Evolutionary conservation across 441 rosid genomes (phyloP).

Genomic region (Corymbia citriodora): DNA sequence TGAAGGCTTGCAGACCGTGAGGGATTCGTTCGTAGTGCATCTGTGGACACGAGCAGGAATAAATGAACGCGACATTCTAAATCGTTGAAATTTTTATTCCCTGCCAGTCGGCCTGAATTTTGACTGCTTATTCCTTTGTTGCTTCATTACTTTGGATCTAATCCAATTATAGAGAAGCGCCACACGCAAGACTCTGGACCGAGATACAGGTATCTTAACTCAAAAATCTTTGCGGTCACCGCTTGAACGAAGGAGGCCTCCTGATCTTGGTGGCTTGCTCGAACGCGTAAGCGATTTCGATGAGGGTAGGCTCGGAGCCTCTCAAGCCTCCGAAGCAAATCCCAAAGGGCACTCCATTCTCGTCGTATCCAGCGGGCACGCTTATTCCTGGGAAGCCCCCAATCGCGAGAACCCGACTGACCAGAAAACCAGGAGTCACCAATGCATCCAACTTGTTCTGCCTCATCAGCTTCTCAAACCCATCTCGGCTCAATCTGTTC

Average conservation of each 20-base stretch:
- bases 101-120: background rate
- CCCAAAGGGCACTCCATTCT: slow-evolving; percentile 6
- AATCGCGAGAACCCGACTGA: background rate
- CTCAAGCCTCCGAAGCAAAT: slow-evolving; percentile 16
- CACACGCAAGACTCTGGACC: background rate
- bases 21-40: no score
- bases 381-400: slow-evolving; percentile 30
- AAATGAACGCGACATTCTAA: background rate
- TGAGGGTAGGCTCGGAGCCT: slow-evolving; percentile 16
- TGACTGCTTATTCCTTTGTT: background rate
- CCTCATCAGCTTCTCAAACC: background rate
- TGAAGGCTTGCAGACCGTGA: no score
- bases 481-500: background rate
- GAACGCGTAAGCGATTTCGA: slow-evolving; percentile 13
- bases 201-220: background rate
- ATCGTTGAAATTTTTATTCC: background rate
- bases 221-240: background rate
- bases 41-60: no score
- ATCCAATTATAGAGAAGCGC: background rate
- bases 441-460: background rate
- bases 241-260: background rate
- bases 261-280: slow-evolving; percentile 17
- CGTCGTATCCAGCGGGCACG: slow-evolving; percentile 26
- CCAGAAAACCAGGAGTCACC: background rate
- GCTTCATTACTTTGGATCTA: background rate